phyloP scores from a whole-genome alignment of 495 filamentous ascomycete species.

The Elaphomyces granulatus region DNA sequence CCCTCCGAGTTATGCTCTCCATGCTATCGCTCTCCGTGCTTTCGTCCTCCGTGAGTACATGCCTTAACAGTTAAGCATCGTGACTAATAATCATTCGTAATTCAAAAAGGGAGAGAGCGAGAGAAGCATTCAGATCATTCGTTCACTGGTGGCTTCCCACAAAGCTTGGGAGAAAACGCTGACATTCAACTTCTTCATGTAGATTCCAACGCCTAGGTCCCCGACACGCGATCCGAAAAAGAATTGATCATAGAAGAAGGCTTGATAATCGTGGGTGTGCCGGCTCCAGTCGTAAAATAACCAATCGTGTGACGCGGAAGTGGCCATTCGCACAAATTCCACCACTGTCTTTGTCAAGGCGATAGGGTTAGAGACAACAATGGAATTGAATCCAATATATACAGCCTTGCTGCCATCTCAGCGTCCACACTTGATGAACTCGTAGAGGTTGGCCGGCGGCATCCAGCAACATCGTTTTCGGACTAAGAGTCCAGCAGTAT shows the following conservation, averaged over 20 bases:
- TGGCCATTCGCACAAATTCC: slow-evolving; percentile 76
- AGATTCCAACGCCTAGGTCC: slow-evolving; percentile 84
- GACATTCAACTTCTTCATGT: slow-evolving; percentile 75
- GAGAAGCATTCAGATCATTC: no score
- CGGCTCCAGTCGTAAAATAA: slow-evolving; percentile 93
- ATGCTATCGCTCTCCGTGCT: no score
- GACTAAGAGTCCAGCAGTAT: slow-evolving; percentile 45
- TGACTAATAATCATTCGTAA: no score
- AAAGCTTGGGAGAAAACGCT: slow-evolving; percentile 67
- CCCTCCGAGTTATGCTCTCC: no score
- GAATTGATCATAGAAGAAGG: slow-evolving; percentile 96
- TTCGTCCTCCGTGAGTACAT: no score
- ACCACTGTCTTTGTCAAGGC: slow-evolving; percentile 82
- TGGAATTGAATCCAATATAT: slow-evolving; percentile 93
- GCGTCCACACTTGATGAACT: slow-evolving; percentile 70
- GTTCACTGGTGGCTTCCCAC: slow-evolving; percentile 81
- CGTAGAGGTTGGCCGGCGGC: slow-evolving; percentile 56
- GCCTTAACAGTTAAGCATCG: no score
- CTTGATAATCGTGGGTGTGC: slow-evolving; percentile 86
- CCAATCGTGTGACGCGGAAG: slow-evolving; percentile 92
- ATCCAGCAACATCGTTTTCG: slow-evolving; percentile 33
- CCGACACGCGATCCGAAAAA: slow-evolving; percentile 86
- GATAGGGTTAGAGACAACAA: slow-evolving; percentile 81
- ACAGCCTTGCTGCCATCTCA: slow-evolving; percentile 79
- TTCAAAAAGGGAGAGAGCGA: no score